Evolutionary conservation across 176 grass and related monocot genomes (phyloP).

Genomic region (Carex kokanica): DNA sequence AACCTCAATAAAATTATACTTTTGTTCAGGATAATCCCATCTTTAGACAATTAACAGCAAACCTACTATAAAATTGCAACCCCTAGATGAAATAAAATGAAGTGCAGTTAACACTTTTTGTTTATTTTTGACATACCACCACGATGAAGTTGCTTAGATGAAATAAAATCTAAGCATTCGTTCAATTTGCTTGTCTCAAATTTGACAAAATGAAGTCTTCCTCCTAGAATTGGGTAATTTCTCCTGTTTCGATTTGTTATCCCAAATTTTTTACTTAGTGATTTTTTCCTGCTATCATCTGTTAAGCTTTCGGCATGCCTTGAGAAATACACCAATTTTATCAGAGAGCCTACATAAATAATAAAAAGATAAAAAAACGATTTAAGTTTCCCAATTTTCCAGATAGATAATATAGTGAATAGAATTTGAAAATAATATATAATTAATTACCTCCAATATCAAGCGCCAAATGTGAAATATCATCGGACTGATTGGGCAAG

Average conservation of each 20-base stretch:
- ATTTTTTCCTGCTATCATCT: slow-evolving; percentile 66
- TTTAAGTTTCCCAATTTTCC: background rate
- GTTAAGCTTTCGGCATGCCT: slow-evolving; percentile 63
- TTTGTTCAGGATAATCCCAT: too few species aligned
- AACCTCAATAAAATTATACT: too few species aligned
- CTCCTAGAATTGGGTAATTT: slow-evolving; percentile 85
- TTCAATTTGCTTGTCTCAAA: slow-evolving; percentile 89
- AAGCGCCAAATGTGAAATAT: slow-evolving; percentile 90
- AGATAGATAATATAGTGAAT: background rate
- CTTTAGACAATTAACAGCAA: too few species aligned
- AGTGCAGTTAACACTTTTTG: background rate
- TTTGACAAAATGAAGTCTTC: slow-evolving; percentile 97
- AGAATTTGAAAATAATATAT: background rate
- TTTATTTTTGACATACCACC: slow-evolving; percentile 57
- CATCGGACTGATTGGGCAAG: slow-evolving; percentile 95
- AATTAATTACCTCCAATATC: slow-evolving; percentile 76
- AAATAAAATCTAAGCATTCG: slow-evolving; percentile 94
- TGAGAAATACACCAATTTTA: slow-evolving; percentile 98
- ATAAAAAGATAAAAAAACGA: background rate
- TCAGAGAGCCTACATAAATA: slow-evolving; percentile 68
- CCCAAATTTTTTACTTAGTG: slow-evolving; percentile 73
- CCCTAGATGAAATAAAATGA: too few species aligned
- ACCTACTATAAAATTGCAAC: too few species aligned
- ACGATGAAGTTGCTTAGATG: slow-evolving; percentile 90
- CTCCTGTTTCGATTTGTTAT: slow-evolving; percentile 72